Percentiles rank a stretch among this genome's conserved stretches.
Conservation (phyloP, 352 stramenopile genomes). For the Globisporangium perplexum region DNA sequence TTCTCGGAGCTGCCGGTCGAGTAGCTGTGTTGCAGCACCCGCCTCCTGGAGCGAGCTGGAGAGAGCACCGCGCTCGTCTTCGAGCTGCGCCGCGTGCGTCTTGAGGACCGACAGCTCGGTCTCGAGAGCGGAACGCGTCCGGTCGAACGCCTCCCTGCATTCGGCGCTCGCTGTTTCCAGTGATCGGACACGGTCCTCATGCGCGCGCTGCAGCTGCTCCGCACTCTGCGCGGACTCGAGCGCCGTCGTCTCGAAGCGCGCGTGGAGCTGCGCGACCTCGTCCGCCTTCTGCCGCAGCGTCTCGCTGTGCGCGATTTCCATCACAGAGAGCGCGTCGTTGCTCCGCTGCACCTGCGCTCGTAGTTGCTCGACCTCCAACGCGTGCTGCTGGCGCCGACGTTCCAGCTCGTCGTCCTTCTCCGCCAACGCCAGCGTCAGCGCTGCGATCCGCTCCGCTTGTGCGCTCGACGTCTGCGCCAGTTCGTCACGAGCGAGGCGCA, state of each 20-base stretch:
- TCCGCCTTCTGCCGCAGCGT: constrained; percentile 4
- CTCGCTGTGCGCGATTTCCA: not conserved
- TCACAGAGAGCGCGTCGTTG: not conserved
- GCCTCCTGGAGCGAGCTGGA: not conserved
- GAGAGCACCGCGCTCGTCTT: not conserved
- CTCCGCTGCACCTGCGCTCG: not conserved
- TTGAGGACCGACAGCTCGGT: not conserved
- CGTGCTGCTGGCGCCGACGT: not conserved
- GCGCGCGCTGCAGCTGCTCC: constrained; percentile 14
- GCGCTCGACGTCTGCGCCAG: constrained; percentile 6
- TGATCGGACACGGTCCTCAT: constrained; percentile 10
- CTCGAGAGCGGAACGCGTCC: constrained; percentile 2
- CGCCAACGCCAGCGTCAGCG: not conserved
- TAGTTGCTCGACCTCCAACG: not conserved
- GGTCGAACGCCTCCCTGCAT: not conserved
- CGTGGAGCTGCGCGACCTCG: constrained; percentile 5
- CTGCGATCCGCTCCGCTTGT: constrained; percentile 1
- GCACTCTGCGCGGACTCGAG: constrained; percentile 14
- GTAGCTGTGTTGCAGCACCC: not conserved
- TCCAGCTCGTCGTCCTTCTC: not conserved
- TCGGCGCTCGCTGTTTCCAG: constrained; percentile 1
- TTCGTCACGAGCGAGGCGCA: constrained; percentile 1
- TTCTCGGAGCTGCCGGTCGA: constrained; percentile 1
- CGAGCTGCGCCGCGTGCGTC: constrained; percentile 12
- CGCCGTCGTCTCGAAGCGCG: not conserved